Evolutionary conservation across 2,329 filamentous ascomycete genomes (phyloP).

Genomic region (Colletotrichum euphorbiae): DNA sequence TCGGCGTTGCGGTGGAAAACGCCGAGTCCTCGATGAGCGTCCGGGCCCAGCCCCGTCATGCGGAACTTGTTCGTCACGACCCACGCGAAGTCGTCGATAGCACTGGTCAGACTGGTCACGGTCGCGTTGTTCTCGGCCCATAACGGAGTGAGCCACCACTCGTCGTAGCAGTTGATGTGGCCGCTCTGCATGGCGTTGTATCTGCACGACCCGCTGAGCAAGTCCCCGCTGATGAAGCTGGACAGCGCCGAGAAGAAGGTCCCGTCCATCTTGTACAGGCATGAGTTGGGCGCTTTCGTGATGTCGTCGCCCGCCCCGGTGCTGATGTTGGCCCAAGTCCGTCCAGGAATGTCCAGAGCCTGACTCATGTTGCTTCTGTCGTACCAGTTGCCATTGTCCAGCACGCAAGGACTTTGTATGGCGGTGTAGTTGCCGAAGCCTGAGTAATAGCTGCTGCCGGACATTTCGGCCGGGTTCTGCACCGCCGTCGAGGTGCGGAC

Average conservation of each 20-base stretch:
- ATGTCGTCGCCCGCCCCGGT: not conserved
- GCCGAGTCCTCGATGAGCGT: not conserved
- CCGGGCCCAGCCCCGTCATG: conserved; percentile 23
- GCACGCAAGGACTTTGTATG: conserved; percentile 9
- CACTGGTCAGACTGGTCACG: conserved; percentile 1
- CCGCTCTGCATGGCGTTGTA: conserved; percentile 34
- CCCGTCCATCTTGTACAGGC: conserved; percentile 33
- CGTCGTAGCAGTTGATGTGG: conserved; percentile 25
- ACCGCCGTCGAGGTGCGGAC: conserved; percentile 27
- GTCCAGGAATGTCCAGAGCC: not conserved
- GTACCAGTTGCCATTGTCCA: conserved; percentile 32
- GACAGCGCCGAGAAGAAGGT: conserved; percentile 16
- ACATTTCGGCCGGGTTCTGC: not conserved
- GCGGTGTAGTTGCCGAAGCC: conserved; percentile 29
- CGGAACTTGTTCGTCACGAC: conserved; percentile 36
- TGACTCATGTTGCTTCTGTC: not conserved
- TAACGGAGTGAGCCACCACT: conserved; percentile 31
- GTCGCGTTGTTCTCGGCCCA: conserved; percentile 34
- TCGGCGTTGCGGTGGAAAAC: not conserved
- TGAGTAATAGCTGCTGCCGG: not conserved
- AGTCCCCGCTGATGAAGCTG: not conserved
- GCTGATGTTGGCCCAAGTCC: conserved; percentile 27
- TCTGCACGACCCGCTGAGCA: conserved; percentile 15
- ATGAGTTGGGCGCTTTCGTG: conserved; percentile 14
- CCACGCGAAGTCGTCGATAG: conserved; percentile 27